Conservation (phyloP, 1,284 basidiomycete species). For the Papiliotrema flavescens region DNA sequence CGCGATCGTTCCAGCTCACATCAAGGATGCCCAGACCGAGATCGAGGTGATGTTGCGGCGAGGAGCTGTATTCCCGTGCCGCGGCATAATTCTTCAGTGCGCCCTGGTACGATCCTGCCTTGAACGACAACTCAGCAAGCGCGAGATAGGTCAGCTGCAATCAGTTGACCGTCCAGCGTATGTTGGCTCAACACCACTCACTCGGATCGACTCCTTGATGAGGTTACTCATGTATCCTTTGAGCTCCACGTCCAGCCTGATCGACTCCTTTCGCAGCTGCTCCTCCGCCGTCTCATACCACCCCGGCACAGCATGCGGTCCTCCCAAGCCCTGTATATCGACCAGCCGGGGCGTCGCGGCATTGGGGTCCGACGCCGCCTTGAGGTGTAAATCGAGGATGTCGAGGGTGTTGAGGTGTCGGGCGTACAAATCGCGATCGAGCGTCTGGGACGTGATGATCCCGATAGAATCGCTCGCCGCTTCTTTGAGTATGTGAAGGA, state of each 20-base stretch:
- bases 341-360: slow-evolving; percentile 6
- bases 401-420: background rate
- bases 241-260: slow-evolving; percentile 38
- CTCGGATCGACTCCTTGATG: slow-evolving; percentile 46
- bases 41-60: slow-evolving; percentile 38
- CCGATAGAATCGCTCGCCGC: background rate
- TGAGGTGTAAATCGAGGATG: background rate
- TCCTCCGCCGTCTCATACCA: slow-evolving; percentile 30
- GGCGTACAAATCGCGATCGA: background rate
- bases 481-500: background rate
- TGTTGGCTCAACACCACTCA: slow-evolving; percentile 13
- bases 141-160: slow-evolving; percentile 41
- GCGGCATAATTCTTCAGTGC: slow-evolving; percentile 30
- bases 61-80: slow-evolving; percentile 34
- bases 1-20: no score
- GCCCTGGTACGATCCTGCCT: slow-evolving; percentile 22
- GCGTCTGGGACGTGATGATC: background rate
- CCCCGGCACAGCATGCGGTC: slow-evolving; percentile 17
- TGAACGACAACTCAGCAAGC: slow-evolving; percentile 33
- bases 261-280: slow-evolving; percentile 25
- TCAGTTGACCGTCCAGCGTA: background rate
- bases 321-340: slow-evolving; percentile 22
- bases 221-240: slow-evolving; percentile 44
- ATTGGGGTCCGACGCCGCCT: background rate
- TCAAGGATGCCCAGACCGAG: slow-evolving; percentile 36